Base-by-base conservation (phyloP, 1,284 basidiomycete species). In the Austropuccinia psidii region DNA sequence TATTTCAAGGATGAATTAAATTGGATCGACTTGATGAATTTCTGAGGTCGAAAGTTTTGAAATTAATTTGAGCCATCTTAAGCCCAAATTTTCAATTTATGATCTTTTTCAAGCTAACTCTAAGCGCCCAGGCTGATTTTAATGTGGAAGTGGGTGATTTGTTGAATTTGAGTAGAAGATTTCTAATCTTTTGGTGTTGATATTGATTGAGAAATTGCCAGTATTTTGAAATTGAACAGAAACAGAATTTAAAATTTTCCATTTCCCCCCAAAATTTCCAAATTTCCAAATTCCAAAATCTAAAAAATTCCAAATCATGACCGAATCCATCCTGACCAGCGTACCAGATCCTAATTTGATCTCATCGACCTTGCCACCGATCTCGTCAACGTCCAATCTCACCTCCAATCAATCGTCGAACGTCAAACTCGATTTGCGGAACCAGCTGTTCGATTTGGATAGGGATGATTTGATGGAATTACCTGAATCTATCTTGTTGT, bases 391-490 rank as follows among this genome's bases (percentile, higher is more conserved):
- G 4, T 39, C 33, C 39, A 33, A 27, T 9, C 37, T 27, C 15
- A 29, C 17, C 33, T 29, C 61, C 13, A 43, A 15, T n/a, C 37
- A 21, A 39, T 55, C 60, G 33, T 45, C 60, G 1, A 13, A 37
- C 39, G 67, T 98, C 77, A 87, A 91, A 73, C 88, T 99, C 77
- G 95, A 98, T 82, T 85, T 99, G 62, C 88, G 95, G 76, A 93
- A 93, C 75, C 86, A 84, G 77, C 88, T 93, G 77, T 96, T 98
- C 83, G 89, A 90, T 74, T 93, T 99, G 73, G 96, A 98, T 83
- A 86, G 96, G 77, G 95, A 98, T 83, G 93, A 91, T 37, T 90
- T 99, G 81, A 97, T 98, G 93, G 93, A 95, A 81, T 84, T 99
- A 37, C 95, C 95, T 8, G 95, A 99, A 85, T 93, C 90, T 31